These are phyloP conservation scores for Excoecaria agallocha DNA, from an alignment of 345 rosid genomes.

Conservation along the genomic window DNA sequence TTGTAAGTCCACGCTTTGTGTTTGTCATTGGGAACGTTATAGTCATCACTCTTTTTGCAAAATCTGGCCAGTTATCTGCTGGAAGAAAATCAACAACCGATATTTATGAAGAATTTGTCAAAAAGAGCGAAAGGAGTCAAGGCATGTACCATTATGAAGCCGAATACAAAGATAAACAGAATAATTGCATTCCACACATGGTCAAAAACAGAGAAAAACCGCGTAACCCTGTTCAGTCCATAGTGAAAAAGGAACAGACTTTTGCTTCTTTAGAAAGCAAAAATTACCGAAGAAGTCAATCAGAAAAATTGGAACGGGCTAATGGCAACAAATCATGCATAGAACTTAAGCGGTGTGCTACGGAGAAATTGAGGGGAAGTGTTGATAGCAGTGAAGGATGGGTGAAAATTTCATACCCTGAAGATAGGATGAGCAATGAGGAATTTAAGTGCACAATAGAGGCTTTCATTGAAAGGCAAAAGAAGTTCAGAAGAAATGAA, in stretches of 20 bases:
- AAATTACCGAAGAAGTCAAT: conserved; percentile 47
- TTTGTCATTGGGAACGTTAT: conserved; percentile 78
- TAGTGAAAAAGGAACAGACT: conserved; percentile 18
- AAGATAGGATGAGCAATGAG: conserved; percentile 70
- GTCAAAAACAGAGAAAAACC: conserved; percentile 38
- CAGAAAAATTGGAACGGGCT: conserved; percentile 38
- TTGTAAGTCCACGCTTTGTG: conserved; percentile 66
- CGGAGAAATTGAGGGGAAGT: conserved; percentile 43
- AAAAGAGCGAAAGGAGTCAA: conserved; percentile 42
- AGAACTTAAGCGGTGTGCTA: conserved; percentile 44
- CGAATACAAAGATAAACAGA: conserved; percentile 39
- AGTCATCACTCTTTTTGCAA: conserved; percentile 63
- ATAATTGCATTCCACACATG: conserved; percentile 15
- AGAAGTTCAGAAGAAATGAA: conserved; percentile 63
- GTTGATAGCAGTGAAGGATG: conserved; percentile 25
- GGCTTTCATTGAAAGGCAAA: conserved; percentile 77
- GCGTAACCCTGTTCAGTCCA: conserved; percentile 17
- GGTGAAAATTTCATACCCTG: conserved; percentile 33
- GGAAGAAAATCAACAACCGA: conserved; percentile 30
- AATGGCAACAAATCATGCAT: conserved; percentile 23
- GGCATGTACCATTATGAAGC: conserved; percentile 10
- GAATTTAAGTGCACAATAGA: conserved; percentile 63
- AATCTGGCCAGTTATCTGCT: conserved; percentile 51
- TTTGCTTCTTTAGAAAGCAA: conserved; percentile 18
- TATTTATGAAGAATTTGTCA: conserved; percentile 44